Base-by-base conservation (phyloP, 805 yeast species). In the Candida cerambycidarum region DNA sequence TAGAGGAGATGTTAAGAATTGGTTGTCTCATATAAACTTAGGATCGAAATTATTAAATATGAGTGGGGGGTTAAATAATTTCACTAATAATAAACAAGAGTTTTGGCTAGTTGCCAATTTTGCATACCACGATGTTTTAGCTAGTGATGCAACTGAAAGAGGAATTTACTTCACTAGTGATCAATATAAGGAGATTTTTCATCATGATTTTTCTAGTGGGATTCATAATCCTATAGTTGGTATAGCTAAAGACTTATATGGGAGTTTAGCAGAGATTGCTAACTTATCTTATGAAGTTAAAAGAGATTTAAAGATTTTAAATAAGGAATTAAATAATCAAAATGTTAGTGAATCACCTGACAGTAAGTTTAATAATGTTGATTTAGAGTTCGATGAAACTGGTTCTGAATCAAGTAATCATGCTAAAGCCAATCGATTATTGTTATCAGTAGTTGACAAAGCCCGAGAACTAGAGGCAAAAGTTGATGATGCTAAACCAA, bases 61-160 rank as follows among this genome's bases (percentile, higher is more conserved):
- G 41, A 73, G 80, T 46, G 92, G 90, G 11, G 92, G 92, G 0
- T 61, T 83, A 18, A 72, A 80, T 16, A 65, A 65, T 40, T 67
- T 68, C 59, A 75, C 73, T 51, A 68, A 65, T 23, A 73, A 76
- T 54, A 77, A 77, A 48, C 82, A 79, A 49, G 78, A 81, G 49
- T 79, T 82, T 47, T 86, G 90, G 84, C 67, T 86, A 39, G 78
- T 84, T 15, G 79, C 88, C 7, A 85, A 82, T 60, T 87, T 83
- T 62, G 88, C 89, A 1, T 87, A 86, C 57, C 93, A 86, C 58
- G 95, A 86, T 57, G 74, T 87, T 24, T 68, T 84, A 48, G 79
- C 90, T 1, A 75, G 82, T 36, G 76, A 84, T 9, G 71, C 77
- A 1, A 68, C 75, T 41, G 78, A 79, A 30, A 63, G 86, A 33